Evolutionary conservation across 176 grass and related monocot genomes (phyloP).

Genomic region (Aegilops longissima): DNA sequence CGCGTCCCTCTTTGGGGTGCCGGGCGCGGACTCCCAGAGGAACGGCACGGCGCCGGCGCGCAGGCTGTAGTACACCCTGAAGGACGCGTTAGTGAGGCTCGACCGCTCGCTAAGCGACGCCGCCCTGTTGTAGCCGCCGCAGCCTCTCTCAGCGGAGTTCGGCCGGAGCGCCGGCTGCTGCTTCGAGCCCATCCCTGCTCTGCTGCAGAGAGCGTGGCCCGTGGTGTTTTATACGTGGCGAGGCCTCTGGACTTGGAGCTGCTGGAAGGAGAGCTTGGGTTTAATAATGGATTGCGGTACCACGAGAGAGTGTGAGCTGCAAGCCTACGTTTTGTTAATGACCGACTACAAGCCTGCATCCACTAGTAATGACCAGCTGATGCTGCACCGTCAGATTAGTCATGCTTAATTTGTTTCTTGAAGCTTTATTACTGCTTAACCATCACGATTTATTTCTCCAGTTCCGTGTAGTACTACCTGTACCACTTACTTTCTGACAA

Average conservation of each 20-base stretch:
- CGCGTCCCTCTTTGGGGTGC: slow-evolving; percentile 36
- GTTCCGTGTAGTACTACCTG: too few species aligned
- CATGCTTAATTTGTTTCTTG: not conserved
- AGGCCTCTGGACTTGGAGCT: too few species aligned
- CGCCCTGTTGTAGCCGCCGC: not conserved
- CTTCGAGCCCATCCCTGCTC: slow-evolving; percentile 14
- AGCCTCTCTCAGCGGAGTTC: not conserved
- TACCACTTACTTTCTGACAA: not conserved
- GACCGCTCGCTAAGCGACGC: slow-evolving; percentile 22
- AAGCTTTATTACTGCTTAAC: not conserved
- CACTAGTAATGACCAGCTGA: not conserved
- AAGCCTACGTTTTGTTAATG: not conserved
- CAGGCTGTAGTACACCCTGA: slow-evolving; percentile 48
- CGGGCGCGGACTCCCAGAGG: slow-evolving; percentile 46
- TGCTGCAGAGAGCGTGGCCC: not conserved
- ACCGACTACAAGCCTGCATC: not conserved
- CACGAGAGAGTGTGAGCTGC: not conserved
- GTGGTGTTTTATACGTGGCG: not conserved
- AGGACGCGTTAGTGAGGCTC: slow-evolving; percentile 30
- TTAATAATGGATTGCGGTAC: not conserved
- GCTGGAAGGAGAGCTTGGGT: too few species aligned
- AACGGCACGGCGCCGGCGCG: slow-evolving; percentile 43
- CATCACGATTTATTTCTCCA: not conserved
- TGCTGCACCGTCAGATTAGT: not conserved
- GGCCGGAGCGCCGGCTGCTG: slow-evolving; percentile 2